Base-by-base conservation (phyloP, 2,329 filamentous ascomycete genomes). In the Zymoseptoria crescenta region DNA sequence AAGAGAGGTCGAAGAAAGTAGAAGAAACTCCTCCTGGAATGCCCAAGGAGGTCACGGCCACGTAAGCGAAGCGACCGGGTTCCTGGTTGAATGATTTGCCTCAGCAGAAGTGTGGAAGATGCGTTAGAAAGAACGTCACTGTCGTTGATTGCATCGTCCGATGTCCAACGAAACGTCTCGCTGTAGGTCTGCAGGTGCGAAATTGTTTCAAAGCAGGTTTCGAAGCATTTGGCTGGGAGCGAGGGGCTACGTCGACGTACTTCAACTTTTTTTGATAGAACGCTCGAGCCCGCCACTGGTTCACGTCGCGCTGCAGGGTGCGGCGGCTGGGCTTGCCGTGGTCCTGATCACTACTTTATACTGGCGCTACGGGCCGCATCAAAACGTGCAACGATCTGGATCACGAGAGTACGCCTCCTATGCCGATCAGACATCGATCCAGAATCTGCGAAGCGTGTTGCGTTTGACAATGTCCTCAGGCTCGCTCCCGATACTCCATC, bases 251-350 rank as follows among this genome's bases (percentile, higher is more conserved):
- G 27, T 48, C 35, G 21, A 56, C 21, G 7, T 48, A 16, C 54
- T 48, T 51, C 50, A 27, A 49, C 29, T 45, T 51, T 56, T 45
- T 49, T 55, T 45, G 54, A 45, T 49, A 41, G 54, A 24, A 55
- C 29, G 54, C 28, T 56, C 45, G 54, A 56, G 54, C 54, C 27
- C 54, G 29, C 48, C 35, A 56, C 54, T 56, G 54, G 54, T 56
- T 51, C 54, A 45, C 54, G 45, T 49, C 45, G 35, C 35, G 35
- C 35, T 45, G 35, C 35, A 45, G 35, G 35, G 35, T 45, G n/a
- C 35, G 35, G 35, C 35, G 35, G 35, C 35, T 45, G 35, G 10
- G n/a, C 35, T 45, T 45, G 35, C 35, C 24, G 16, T 45, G 35
- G 35, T 45, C 10, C 35, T 3, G 35, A 45, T 24, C 24, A 45